Conservation (phyloP, 495 filamentous ascomycete species). For the Xylaria curta region DNA sequence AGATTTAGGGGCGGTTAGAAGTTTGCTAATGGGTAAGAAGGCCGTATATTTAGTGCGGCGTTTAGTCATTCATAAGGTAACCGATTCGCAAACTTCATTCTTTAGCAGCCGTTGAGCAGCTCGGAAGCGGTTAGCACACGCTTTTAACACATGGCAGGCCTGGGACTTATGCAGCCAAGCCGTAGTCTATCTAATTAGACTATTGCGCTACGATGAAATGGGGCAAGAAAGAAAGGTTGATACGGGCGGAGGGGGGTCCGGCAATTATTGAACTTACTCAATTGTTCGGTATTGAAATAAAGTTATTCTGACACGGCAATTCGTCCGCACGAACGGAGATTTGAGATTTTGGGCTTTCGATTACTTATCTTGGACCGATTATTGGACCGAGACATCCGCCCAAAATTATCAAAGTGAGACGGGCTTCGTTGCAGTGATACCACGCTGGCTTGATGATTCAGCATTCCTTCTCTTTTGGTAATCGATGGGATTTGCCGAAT, state of each 20-base stretch:
- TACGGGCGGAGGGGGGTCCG: not conserved
- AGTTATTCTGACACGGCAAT: not conserved
- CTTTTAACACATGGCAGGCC: conserved; percentile 6
- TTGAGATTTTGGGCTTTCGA: not conserved
- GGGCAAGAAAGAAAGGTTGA: not conserved
- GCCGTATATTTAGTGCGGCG: not conserved
- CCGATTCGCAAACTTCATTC: not conserved
- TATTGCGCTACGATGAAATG: conserved; percentile 3
- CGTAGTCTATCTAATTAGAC: not conserved
- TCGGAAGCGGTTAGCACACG: not conserved
- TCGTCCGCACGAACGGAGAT: not conserved
- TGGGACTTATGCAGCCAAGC: conserved; percentile 7
- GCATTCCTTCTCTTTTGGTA: not conserved
- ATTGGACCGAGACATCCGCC: not conserved
- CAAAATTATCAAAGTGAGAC: conserved; percentile 7
- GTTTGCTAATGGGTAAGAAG: not conserved
- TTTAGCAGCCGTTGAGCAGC: not conserved
- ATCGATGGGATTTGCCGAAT: not conserved
- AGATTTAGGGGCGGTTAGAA: not conserved
- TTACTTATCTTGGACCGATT: not conserved
- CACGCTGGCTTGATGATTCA: not conserved
- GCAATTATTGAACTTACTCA: not conserved
- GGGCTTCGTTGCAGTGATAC: not conserved
- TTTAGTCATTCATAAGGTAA: conserved; percentile 7
- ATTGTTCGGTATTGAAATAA: not conserved